A percentile compares a stretch with the other conserved stretches of the same genome.
Conservation (phyloP, 2,329 filamentous ascomycete species). For the Alternaria consortialis region DNA sequence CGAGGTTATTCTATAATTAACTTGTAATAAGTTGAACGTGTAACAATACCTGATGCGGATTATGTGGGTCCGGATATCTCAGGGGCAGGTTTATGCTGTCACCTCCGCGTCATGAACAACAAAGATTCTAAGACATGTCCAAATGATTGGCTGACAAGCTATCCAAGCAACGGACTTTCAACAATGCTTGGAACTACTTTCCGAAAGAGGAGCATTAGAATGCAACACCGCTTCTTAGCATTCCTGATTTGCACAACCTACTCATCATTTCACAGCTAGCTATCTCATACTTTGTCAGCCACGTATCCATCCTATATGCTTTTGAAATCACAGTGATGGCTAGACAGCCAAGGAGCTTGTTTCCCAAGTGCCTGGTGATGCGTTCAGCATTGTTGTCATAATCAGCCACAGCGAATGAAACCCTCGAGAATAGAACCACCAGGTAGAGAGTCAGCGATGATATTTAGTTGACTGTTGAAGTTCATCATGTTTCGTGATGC, state of each 20-base stretch:
- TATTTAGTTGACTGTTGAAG: background rate
- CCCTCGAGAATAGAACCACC: background rate
- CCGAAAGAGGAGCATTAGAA: background rate
- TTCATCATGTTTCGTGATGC: background rate
- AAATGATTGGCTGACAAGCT: background rate
- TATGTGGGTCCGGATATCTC: background rate
- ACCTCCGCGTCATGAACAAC: background rate
- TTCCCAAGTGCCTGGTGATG: background rate
- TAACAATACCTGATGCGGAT: background rate
- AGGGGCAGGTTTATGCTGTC: background rate
- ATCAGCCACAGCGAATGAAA: background rate
- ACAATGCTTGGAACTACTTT: background rate
- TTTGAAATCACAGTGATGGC: background rate
- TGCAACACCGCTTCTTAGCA: background rate
- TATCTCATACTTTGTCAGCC: background rate
- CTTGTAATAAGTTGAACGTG: background rate
- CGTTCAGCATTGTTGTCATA: background rate
- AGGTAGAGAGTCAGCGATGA: background rate
- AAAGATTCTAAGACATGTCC: background rate
- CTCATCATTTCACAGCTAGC: background rate
- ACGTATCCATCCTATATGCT: background rate
- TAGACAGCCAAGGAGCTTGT: background rate
- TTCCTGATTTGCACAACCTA: background rate
- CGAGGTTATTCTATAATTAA: background rate
- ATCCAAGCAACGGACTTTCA: background rate